These are phyloP conservation scores for Nicotiana tomentosiformis DNA, from an alignment of 257 asterid species.

Conservation along the genomic window DNA sequence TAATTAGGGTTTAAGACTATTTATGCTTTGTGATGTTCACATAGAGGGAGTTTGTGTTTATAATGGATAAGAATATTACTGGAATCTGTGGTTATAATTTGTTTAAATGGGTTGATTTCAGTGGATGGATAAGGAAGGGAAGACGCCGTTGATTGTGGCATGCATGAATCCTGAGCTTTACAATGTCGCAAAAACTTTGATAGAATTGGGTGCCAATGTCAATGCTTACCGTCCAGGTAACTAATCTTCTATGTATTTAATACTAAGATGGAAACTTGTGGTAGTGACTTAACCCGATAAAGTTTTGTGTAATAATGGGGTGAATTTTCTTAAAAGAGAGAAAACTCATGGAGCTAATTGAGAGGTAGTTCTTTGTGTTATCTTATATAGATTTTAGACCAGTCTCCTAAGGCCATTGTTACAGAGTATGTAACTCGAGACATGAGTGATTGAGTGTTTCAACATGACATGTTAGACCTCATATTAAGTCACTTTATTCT, in stretches of 20 bases:
- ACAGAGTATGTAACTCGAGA: neutral
- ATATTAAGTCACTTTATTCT: neutral
- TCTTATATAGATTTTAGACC: neutral
- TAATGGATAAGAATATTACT: neutral
- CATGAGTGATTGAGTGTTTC: neutral
- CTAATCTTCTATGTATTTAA: neutral
- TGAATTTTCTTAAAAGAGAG: neutral
- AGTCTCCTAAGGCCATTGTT: neutral
- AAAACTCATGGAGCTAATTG: neutral
- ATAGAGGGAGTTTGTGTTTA: neutral
- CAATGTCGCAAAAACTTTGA: constrained; percentile 72
- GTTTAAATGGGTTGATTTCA: constrained; percentile 25
- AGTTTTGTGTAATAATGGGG: neutral
- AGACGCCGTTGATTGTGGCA: constrained; percentile 81
- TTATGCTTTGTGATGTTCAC: neutral
- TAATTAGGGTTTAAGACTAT: neutral
- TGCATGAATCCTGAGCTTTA: constrained; percentile 64
- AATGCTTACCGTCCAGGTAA: constrained; percentile 83
- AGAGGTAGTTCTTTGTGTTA: neutral
- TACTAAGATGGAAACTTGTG: neutral
- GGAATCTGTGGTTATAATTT: neutral
- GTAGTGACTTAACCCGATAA: neutral
- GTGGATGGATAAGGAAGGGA: constrained; percentile 88
- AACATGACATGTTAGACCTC: neutral
- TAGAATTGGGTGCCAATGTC: constrained; percentile 90